Evolutionary conservation across 169 alveolate genomes (phyloP).

Genomic region (Plasmodium coatneyi): DNA sequence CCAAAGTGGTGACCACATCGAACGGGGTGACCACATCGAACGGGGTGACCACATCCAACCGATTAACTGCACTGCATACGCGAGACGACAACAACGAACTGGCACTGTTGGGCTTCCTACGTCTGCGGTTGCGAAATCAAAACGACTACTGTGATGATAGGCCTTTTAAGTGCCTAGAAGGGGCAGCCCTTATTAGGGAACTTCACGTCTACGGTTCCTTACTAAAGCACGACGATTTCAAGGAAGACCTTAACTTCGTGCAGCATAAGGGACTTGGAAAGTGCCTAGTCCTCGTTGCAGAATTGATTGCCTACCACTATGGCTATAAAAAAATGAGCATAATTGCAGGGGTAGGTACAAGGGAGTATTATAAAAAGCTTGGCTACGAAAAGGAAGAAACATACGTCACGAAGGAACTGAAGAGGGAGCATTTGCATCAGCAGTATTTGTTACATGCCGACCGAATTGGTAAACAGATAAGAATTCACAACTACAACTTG

Average conservation of each 20-base stretch:
- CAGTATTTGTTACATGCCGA: constrained; percentile 34
- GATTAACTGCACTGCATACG: background rate
- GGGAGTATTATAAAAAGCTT: constrained; percentile 97
- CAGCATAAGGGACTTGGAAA: constrained; percentile 83
- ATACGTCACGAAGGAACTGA: constrained; percentile 93
- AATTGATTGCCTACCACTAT: constrained; percentile 78
- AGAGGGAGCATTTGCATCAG: constrained; percentile 39
- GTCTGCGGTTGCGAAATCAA: constrained; percentile 87
- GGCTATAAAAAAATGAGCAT: constrained; percentile 94
- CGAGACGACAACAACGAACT: constrained; percentile 77
- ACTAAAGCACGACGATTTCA: constrained; percentile 30
- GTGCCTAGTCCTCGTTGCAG: constrained; percentile 82
- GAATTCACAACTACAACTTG: constrained; percentile 34
- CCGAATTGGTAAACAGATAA: constrained; percentile 32
- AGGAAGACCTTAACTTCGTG: constrained; percentile 63
- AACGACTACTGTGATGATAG: constrained; percentile 74
- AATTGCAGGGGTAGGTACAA: constrained; percentile 99
- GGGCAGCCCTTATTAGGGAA: constrained; percentile 92
- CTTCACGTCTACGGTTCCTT: constrained; percentile 93
- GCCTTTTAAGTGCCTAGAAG: constrained; percentile 79
- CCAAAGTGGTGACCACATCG: background rate
- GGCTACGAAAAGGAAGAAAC: constrained; percentile 96
- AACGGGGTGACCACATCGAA: background rate
- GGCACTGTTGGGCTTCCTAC: constrained; percentile 89
- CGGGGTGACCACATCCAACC: background rate